Base-by-base conservation (phyloP, 1,139 yeast genomes). In the Diutina siamensis region DNA sequence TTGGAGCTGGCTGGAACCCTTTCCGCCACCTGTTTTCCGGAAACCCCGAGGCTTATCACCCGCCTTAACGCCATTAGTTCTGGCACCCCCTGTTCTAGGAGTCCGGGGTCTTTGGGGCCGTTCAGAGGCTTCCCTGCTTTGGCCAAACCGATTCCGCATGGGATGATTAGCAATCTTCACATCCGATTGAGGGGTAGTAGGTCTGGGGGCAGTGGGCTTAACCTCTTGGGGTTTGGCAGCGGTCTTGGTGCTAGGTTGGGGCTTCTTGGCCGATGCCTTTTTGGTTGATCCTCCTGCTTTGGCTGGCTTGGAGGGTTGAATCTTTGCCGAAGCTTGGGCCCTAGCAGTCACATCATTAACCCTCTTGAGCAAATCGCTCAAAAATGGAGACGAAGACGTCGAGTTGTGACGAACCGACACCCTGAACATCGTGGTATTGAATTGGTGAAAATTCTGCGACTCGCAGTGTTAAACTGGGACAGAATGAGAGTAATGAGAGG, bases 291-390 rank as follows among this genome's bases (percentile, higher is more conserved):
- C 12, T n/a, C n/a, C n/a, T n/a, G n/a, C n/a, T n/a, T n/a, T n/a
- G 32, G 4, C 42, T 10, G 27, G 8, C 25, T 25, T 38, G 21
- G 20, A 4, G 19, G n/a, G 32, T 7, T 31, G 17, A 9, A 9
- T 25, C 13, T 17, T 18, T 20, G 17, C 28, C 25, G 17, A 22
- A 22, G 46, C 42, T 47, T 48, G 46, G 33, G 55, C 48, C 45
- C 54, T 58, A 47, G 57, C 48, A 27, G 64, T 60, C 48, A 64
- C 63, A 35, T 51, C 50, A 47, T 67, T 71, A 48, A 67, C 64
- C 52, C 69, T 56, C 48, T 61, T 61, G 57, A 67, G 62, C 50
- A 67, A 57, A 36, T 59, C 62, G 33, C 62, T 56, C 51, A 67
- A 59, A 50, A 62, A 55, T 48, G 54, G 53, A 44, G 55, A 51